phyloP scores from a whole-genome alignment of 176 grass and related monocot species.

The Guadua angustifolia region DNA sequence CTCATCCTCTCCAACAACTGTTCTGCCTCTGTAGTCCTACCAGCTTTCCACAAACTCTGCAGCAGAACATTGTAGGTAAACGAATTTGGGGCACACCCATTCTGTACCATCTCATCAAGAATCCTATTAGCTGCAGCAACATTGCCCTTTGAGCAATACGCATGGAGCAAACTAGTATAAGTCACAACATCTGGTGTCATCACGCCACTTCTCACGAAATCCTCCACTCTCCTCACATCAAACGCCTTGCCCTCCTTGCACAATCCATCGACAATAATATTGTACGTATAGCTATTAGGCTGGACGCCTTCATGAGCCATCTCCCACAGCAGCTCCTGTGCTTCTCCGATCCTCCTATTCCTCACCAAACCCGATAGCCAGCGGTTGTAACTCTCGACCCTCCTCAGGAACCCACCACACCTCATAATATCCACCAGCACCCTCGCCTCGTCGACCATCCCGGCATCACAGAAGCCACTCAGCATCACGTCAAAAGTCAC shows the following conservation, averaged over 20 bases:
- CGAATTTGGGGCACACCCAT: slow-evolving; percentile 62
- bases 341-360: slow-evolving; percentile 65
- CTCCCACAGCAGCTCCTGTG: slow-evolving; percentile 63
- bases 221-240: slow-evolving; percentile 70
- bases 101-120: slow-evolving; percentile 76
- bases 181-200: slow-evolving; percentile 81
- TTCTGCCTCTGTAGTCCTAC: slow-evolving; percentile 69
- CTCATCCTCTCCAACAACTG: slow-evolving; percentile 76
- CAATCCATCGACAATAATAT: slow-evolving; percentile 84
- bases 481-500: slow-evolving; percentile 85
- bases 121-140: slow-evolving; percentile 60
- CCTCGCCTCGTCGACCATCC: slow-evolving; percentile 80
- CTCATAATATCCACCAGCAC: slow-evolving; percentile 80
- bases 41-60: slow-evolving; percentile 85
- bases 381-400: slow-evolving; percentile 75
- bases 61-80: slow-evolving; percentile 89
- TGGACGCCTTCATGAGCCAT: slow-evolving; percentile 72
- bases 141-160: slow-evolving; percentile 77
- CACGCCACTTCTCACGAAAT: slow-evolving; percentile 73
- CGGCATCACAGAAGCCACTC: slow-evolving; percentile 74
- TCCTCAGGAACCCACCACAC: slow-evolving; percentile 69
- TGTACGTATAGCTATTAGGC: slow-evolving; percentile 81
- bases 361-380: slow-evolving; percentile 86
- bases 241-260: slow-evolving; percentile 82
- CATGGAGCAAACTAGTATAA: slow-evolving; percentile 82